A percentile compares a stretch with the other conserved stretches of the same genome.
Conservation (phyloP, 2,329 filamentous ascomycete genomes). For the Fusarium illudens region DNA sequence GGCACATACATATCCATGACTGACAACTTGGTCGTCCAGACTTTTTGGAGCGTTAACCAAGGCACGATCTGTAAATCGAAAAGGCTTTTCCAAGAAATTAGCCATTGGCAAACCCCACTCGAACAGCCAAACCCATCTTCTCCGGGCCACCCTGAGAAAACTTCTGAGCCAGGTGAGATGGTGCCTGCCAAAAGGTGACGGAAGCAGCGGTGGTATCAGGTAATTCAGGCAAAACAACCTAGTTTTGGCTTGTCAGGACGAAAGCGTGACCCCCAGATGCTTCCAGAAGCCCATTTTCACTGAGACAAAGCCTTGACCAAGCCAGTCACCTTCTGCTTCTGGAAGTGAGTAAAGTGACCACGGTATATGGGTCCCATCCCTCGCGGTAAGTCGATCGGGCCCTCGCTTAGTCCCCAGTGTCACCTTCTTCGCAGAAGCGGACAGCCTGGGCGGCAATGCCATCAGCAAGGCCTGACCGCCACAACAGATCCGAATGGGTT, state of each 20-base stretch:
- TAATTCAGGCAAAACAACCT: constrained; percentile 1
- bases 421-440: constrained; percentile 3
- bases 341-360: constrained; percentile 22
- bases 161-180: background rate
- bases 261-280: constrained; percentile 5
- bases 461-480: background rate
- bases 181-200: background rate
- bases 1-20: background rate
- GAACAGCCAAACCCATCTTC: background rate
- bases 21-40: background rate
- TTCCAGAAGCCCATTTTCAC: constrained; percentile 8
- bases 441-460: constrained; percentile 10
- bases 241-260: constrained; percentile 1
- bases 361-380: background rate
- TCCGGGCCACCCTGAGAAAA: background rate
- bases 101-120: background rate
- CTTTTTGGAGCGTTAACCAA: background rate
- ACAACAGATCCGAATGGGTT: background rate
- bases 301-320: constrained; percentile 2
- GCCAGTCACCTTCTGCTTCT: constrained; percentile 35
- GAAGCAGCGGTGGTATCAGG: background rate
- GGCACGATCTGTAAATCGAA: background rate
- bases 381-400: background rate
- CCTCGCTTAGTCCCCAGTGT: background rate
- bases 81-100: background rate